Evolutionary conservation across 208 protist genomes (phyloP), one percentile per base, ranked within the genome.

Genomic region (Trichomonas vaginalis): DNA sequence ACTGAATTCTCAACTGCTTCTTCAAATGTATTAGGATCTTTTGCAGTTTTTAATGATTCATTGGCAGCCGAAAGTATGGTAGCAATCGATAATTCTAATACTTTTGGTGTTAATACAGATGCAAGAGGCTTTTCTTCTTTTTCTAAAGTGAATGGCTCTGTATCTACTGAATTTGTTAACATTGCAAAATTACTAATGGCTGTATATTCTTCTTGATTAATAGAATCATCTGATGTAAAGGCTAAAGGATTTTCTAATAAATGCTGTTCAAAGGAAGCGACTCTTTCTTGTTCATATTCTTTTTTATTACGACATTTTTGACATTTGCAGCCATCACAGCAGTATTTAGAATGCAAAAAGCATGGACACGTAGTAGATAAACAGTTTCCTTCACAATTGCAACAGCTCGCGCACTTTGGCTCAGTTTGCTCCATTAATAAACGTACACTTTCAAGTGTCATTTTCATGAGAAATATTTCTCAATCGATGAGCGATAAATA

Each of bases 131-230:
- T 42, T 42, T 92, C 86, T 6, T 45, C 10, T n/a, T 23, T 42
- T 42, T 35, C 45, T 3, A 92, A 4, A n/a, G 42, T 21, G 86
- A 92, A 92, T 39, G 8, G 86, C 27, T 92, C 86, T 39, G 86
- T 27, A 51, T 92, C 86, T 23, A 92, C 86, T 39, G 86, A 92
- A 45, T 42, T 48, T 51, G 40, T 92, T 14, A 92, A 39, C 86
- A 92, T 92, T 37, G 86, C 86, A 51, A 92, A 92, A 51, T 92
- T 92, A 32, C 86, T 48, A 39, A 92, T 92, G 35, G 86, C 42
- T 9, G 40, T 14, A 42, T 40, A 92, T 51, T 92, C 86, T 1
- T 92, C 86, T 32, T 92, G 86, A 10, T 48, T 92, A n/a, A 92
- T 35, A 21, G 86, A 45, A 35, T 92, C 86, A 48, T 92, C 86